Evolutionary conservation across 2,329 filamentous ascomycete species (phyloP), one percentile per base, ranked within the genome.

Genomic region (Arachnomyces sp.): DNA sequence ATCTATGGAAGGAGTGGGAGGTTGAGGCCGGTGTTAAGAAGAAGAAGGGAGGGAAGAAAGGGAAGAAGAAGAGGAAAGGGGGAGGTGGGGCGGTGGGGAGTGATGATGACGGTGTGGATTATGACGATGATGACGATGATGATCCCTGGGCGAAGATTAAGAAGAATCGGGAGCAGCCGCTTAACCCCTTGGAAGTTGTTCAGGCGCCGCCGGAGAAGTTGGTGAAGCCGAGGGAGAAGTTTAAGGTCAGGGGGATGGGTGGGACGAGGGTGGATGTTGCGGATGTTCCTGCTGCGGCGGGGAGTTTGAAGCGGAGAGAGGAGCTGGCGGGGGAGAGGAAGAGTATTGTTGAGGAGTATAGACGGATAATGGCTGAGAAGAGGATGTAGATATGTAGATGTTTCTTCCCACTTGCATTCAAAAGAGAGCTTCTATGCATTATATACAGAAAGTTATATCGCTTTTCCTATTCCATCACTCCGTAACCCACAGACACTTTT

Each of bases 131-230:
- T 31, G 72, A 79, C 38, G 76, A 79, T 7, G 79, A 81, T 33
- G 85, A 90, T 59, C 84, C 86, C 1, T 94, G 86, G 86, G 79
- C 76, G 32, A 77, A 77, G 45, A 61, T 94, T 49, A 81, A 82
- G 57, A 72, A 73, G 57, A 79, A 79, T 64, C 70, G 79, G 42
- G 79, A 76, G 17, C 56, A 57, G 38, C 53, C 55, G 40, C 42
- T 46, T 18, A 67, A 66, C 48, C 60, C 63, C 28, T 58, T 64
- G 42, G 64, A 65, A 20, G 72, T 89, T 18, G 87, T 77, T 2
- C 71, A 80, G 52, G 88, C 84, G 29, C 89, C 89, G 20, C 88
- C 89, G 0, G 75, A 76, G 47, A 72, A 93, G 40, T 74, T 77
- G 49, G 79, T 74, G 45, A 72, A 72, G 36, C 72, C 73, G 5